Conservation (phyloP, 139 green algal species). For the Pseudopediastrum boryanum region DNA sequence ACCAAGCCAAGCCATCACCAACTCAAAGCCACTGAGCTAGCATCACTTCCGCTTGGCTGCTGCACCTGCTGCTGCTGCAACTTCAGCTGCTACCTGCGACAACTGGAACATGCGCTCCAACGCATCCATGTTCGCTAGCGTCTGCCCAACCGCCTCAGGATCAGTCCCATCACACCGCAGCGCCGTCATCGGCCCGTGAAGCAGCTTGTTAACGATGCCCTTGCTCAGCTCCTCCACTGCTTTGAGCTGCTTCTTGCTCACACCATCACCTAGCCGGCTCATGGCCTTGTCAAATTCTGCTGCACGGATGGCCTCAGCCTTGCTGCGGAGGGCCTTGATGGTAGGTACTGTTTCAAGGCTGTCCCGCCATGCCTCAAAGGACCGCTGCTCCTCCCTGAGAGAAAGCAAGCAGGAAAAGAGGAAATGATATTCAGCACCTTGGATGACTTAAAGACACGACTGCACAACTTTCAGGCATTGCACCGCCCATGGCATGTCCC, state of each 20-base stretch:
- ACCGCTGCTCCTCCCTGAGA: conserved; percentile 74
- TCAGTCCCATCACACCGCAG: conserved; percentile 93
- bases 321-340: conserved; percentile 96
- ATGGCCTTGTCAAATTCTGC: conserved; percentile 95
- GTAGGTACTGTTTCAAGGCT: conserved; percentile 97
- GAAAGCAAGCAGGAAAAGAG: conserved; percentile 1
- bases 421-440: background rate
- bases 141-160: conserved; percentile 85
- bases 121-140: conserved; percentile 97
- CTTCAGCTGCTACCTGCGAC: conserved; percentile 39
- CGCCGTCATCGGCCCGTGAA: conserved; percentile 98
- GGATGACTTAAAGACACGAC: background rate
- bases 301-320: conserved; percentile 90
- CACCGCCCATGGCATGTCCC: no score
- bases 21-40: no score
- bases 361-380: conserved; percentile 98
- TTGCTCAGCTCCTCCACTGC: conserved; percentile 94
- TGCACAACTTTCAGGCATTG: no score
- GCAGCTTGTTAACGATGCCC: conserved; percentile 98
- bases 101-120: conserved; percentile 99
- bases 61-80: background rate
- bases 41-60: background rate
- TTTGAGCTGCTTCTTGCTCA: conserved; percentile 97
- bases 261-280: conserved; percentile 83
- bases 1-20: no score